Base-by-base conservation (phyloP, 2,329 filamentous ascomycete species). In the Penicillium sp. region DNA sequence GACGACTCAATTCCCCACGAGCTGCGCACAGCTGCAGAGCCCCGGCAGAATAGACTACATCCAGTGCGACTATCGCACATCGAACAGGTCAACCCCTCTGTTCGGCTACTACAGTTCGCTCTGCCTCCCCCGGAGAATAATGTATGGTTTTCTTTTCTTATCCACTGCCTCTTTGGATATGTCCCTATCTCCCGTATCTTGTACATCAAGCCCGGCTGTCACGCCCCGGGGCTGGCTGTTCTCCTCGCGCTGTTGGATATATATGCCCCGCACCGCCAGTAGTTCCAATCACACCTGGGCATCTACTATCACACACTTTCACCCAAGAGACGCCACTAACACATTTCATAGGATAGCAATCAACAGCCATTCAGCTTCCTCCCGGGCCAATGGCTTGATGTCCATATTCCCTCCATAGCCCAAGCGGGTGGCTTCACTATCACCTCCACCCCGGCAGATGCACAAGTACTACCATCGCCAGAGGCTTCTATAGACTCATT, bases 371-470 rank as follows among this genome's bases (percentile, higher is more conserved):
- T 75, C 43, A 73, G 89, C 82, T 95, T 94, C 75, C 81, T 86
- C 6, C 86, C 92, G 6, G 92, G 92, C 54, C 92, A 96, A 80
- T 96, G 91, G 90, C 82, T 96, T 56, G 92, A 96, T 72, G 87
- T 91, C 7, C 88, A 89, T 71, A 83, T 91, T 53, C 91, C 92
- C 1, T 80, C 78, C 38, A 77, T 90, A 45, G 68, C 82, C 43
- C 86, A 88, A 71, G 87, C 90, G 4, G 92, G 92, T 35, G 92
- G 92, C 57, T 96, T 96, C 79, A 96, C 91, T 42, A 89, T 96
- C 62, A 93, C 91, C 7, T 94, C 90, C 1, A 78, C 88, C 0
- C 91, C 91, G 0, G 82, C 81, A 42, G 77, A 81, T 54, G 82
- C 84, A 3, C 60, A 73, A 71, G 48, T 64, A 12, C 65, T 73